Conservation (phyloP, 768 basidiomycete species). For the Russula ochroleuca region DNA sequence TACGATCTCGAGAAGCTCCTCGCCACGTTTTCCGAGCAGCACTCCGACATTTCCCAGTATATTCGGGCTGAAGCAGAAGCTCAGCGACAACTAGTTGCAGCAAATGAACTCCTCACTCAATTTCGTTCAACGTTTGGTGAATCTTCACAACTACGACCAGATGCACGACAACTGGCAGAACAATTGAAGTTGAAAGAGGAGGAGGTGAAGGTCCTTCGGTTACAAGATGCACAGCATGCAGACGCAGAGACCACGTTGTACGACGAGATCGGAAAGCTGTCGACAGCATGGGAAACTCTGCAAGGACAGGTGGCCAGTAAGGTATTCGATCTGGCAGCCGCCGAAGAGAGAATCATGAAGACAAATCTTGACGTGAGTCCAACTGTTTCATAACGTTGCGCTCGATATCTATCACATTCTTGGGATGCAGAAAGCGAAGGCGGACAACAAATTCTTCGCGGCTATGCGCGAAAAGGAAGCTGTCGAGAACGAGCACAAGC, state of each 20-base stretch:
- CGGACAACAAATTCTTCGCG: slow-evolving; percentile 91
- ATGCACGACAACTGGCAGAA: slow-evolving; percentile 48
- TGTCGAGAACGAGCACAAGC: slow-evolving; percentile 70
- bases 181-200: slow-evolving; percentile 62
- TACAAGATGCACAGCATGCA: slow-evolving; percentile 58
- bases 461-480: slow-evolving; percentile 89
- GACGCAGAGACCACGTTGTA: slow-evolving; percentile 76
- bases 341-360: slow-evolving; percentile 71
- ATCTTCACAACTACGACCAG: slow-evolving; percentile 41
- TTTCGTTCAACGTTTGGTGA: slow-evolving; percentile 67
- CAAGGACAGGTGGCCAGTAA: slow-evolving; percentile 81
- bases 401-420: slow-evolving; percentile 1
- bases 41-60: slow-evolving; percentile 52
- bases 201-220: slow-evolving; percentile 56
- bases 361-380: slow-evolving; percentile 60
- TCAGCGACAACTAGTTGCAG: slow-evolving; percentile 45
- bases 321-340: slow-evolving; percentile 68
- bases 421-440: slow-evolving; percentile 76
- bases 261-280: slow-evolving; percentile 79
- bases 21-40: slow-evolving; percentile 40
- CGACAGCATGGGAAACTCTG: slow-evolving; percentile 79
- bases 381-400: background rate
- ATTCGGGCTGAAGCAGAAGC: slow-evolving; percentile 49
- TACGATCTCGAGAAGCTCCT: slow-evolving; percentile 52
- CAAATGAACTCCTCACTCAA: slow-evolving; percentile 47